Evolutionary conservation across 495 filamentous ascomycete genomes (phyloP).

Genomic region (Podospora fimiseda): DNA sequence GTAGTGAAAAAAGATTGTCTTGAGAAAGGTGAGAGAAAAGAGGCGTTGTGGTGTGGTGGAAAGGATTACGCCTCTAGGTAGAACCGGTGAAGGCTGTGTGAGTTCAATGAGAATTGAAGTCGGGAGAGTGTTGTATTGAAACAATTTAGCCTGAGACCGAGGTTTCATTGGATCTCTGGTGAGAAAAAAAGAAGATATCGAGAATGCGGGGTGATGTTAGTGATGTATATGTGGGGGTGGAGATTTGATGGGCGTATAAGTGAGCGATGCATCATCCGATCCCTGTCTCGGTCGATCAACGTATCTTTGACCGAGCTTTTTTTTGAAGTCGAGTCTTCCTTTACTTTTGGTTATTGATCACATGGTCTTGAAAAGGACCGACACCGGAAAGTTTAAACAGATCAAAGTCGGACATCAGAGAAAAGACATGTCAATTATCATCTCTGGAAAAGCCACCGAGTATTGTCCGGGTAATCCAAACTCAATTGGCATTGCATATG

Average conservation of each 20-base stretch:
- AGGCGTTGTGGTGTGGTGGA: no score
- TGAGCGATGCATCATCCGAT: no score
- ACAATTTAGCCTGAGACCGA: neutral
- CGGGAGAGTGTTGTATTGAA: neutral
- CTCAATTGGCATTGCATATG: no score
- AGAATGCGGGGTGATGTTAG: neutral
- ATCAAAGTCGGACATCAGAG: no score
- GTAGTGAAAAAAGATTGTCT: neutral
- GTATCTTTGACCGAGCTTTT: neutral
- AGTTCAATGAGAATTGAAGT: neutral
- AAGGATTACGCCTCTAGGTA: no score
- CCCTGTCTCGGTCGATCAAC: neutral
- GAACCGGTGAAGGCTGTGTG: neutral
- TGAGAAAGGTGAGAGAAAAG: no score
- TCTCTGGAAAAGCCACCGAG: no score
- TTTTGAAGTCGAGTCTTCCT: neutral
- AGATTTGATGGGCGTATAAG: neutral
- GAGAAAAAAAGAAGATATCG: no score
- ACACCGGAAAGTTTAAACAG: no score
- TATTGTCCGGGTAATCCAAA: no score
- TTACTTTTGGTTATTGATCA: neutral
- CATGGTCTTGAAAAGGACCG: no score
- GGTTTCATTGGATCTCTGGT: neutral
- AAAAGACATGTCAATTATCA: no score
- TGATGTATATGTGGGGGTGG: neutral